Base-by-base conservation (phyloP, 495 filamentous ascomycete genomes). In the Parathielavia hyrcaniae region DNA sequence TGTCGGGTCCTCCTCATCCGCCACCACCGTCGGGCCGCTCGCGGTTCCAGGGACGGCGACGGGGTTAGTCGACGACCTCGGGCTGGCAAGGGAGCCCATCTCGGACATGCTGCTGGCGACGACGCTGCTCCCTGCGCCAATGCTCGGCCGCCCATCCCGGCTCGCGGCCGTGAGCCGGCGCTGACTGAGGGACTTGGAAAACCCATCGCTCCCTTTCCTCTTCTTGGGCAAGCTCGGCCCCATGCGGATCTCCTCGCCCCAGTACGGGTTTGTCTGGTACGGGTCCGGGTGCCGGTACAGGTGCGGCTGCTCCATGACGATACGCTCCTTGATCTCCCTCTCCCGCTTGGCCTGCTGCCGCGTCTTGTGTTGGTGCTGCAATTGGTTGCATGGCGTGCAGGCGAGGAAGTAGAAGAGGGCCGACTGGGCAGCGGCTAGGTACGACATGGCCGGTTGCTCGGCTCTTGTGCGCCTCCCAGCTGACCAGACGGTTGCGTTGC, bases 361-460 rank as follows among this genome's bases (percentile, higher is more conserved):
- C 53, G 84, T 77, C 68, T 84, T 85, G 41, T 84, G 79, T 47
- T 79, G 83, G 54, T 86, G 77, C 26, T 73, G 73, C 57, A 82
- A 73, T 53, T 84, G 79, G 53, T 82, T 75, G 73, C 90, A 96
- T 65, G 90, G 89, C 34, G 87, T 84, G 71, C 90, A 95, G 50
- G 88, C 87, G 56, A 84, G 79, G 63, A 91, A 83, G 77, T 91
- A 95, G 73, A 95, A 95, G 68, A 91, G 74, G 57, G 87, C 89
- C 16, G 90, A 95, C 74, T 93, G 90, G 12, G 82, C 64, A 51
- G 78, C 81, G 34, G 73, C 71, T 39, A 68, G 67, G 55, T 80
- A 75, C 55, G 81, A 81, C 80, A 83, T 83, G 49, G 50, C 74
- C 62, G 51, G 49, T 7, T n/a, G n/a, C n/a, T 51, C 47, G 39